phyloP scores from a whole-genome alignment of 2,329 filamentous ascomycete species.

The Ceratocystis huliohia region DNA sequence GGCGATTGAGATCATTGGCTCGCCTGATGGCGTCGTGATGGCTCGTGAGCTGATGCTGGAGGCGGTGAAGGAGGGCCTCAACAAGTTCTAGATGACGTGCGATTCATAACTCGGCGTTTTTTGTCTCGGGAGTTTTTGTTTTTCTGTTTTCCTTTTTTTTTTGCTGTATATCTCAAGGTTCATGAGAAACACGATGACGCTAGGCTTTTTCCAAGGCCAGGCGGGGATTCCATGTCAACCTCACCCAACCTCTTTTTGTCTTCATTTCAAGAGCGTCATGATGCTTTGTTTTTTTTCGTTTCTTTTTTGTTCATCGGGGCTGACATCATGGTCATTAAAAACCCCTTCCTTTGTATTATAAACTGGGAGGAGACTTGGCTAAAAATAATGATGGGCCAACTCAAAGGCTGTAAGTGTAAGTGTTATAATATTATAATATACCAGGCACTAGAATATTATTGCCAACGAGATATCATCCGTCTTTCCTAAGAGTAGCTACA shows the following conservation, averaged over 20 bases:
- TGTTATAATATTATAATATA: slow-evolving; percentile 3
- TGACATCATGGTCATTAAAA: background rate
- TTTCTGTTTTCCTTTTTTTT: background rate
- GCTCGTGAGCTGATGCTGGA: slow-evolving; percentile 82
- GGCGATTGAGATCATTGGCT: slow-evolving; percentile 81
- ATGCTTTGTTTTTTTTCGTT: background rate
- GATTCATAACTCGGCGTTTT: slow-evolving; percentile 10
- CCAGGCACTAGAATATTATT: background rate
- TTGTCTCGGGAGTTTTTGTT: background rate
- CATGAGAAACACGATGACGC: background rate
- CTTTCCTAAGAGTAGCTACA: background rate
- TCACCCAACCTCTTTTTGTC: background rate
- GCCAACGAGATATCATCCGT: background rate
- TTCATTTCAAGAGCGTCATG: slow-evolving; percentile 6
- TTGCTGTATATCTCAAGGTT: background rate
- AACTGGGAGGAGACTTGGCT: background rate
- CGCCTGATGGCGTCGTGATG: slow-evolving; percentile 65
- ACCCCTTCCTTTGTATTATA: background rate
- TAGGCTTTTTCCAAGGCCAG: background rate
- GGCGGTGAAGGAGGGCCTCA: slow-evolving; percentile 54
- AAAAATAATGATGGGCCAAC: background rate
- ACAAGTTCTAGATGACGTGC: slow-evolving; percentile 21
- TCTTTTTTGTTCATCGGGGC: background rate
- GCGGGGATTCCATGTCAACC: background rate
- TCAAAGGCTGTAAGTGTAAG: background rate